These are phyloP conservation scores for Wickerhamiella azymoides DNA, from an alignment of 805 yeast species.

Conservation along the genomic window DNA sequence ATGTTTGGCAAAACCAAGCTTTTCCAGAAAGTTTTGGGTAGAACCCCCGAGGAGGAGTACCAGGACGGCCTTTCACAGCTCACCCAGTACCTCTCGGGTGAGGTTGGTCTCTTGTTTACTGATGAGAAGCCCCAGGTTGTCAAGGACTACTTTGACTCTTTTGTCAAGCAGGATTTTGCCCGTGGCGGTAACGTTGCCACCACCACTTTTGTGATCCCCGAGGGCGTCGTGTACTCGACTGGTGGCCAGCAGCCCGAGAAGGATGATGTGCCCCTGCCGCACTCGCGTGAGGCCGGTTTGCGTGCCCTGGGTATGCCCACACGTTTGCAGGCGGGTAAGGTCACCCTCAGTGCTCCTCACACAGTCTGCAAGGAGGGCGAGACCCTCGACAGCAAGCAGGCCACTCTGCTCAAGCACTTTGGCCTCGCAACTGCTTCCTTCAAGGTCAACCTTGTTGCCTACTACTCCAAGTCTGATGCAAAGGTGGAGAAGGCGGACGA, in stretches of 20 bases:
- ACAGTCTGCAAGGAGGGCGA: slow-evolving; percentile 72
- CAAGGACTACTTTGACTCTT: slow-evolving; percentile 70
- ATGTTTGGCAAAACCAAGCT: slow-evolving; percentile 89
- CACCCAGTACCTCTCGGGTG: slow-evolving; percentile 52
- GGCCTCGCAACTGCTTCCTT: slow-evolving; percentile 92
- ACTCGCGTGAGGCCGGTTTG: slow-evolving; percentile 84
- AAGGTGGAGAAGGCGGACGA: slow-evolving; percentile 10
- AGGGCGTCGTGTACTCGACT: slow-evolving; percentile 82
- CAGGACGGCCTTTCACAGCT: slow-evolving; percentile 67
- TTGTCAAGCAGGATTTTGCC: slow-evolving; percentile 67
- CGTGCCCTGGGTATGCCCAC: slow-evolving; percentile 90
- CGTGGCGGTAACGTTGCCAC: slow-evolving; percentile 83
- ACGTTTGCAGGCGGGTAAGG: slow-evolving; percentile 76
- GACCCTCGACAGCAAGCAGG: slow-evolving; percentile 74
- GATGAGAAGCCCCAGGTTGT: slow-evolving; percentile 82
- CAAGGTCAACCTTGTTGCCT: slow-evolving; percentile 66
- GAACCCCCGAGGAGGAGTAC: slow-evolving; percentile 77
- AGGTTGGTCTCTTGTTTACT: slow-evolving; percentile 79
- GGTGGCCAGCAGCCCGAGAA: slow-evolving; percentile 85
- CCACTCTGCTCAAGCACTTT: slow-evolving; percentile 81
- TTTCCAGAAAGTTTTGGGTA: slow-evolving; percentile 83
- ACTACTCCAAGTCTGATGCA: slow-evolving; percentile 49
- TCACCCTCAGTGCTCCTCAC: slow-evolving; percentile 59
- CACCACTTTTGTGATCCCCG: slow-evolving; percentile 71
- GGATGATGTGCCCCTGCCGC: slow-evolving; percentile 94